Evolutionary conservation across 179 eudicot species (phyloP).

Genomic region (Sideroxylon spinosum): DNA sequence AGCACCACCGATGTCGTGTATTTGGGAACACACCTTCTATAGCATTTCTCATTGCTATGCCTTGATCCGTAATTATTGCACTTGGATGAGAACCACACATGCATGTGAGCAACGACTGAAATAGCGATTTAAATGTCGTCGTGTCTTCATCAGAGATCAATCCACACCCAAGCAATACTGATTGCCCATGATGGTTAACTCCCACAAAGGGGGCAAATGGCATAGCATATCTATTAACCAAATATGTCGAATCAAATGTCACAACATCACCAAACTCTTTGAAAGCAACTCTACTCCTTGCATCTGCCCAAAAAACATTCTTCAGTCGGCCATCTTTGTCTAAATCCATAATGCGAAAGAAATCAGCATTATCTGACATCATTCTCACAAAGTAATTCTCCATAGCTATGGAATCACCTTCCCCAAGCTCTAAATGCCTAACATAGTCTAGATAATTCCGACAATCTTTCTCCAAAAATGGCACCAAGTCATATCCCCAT

Average conservation of each 20-base stretch:
- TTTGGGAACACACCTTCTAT: too few species aligned
- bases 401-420: too few species aligned
- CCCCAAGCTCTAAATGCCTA: too few species aligned
- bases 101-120: background rate
- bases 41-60: background rate
- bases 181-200: background rate
- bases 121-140: constrained; percentile 12
- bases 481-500: too few species aligned
- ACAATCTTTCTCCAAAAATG: too few species aligned
- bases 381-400: too few species aligned
- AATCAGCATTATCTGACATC: background rate
- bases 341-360: background rate
- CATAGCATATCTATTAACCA: constrained; percentile 1
- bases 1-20: too few species aligned
- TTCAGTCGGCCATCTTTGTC: background rate
- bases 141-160: constrained; percentile 7
- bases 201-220: background rate
- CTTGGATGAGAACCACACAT: background rate
- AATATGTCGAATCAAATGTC: background rate
- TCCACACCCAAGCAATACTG: constrained; percentile 3
- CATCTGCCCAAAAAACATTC: background rate
- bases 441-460: too few species aligned
- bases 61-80: constrained; percentile 3
- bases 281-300: background rate
- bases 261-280: background rate